These are phyloP conservation scores for Chloris gayana DNA, from an alignment of 176 grass and related monocot species.

Conservation along the genomic window DNA sequence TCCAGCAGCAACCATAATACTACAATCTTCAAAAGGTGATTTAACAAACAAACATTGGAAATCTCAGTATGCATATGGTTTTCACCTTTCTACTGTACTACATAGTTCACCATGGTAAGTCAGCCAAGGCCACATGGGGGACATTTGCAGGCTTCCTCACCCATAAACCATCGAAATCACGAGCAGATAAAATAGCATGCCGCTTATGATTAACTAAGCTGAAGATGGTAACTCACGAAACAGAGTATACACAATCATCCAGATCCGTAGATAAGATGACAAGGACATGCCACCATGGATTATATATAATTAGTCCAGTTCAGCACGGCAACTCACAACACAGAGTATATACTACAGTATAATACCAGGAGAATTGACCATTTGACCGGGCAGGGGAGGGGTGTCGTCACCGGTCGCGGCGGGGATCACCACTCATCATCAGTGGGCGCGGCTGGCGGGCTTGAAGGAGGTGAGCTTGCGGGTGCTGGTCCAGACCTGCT, in stretches of 20 bases:
- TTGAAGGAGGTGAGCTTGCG: constrained; percentile 49
- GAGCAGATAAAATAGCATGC: too few species aligned
- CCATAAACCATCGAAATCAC: too few species aligned
- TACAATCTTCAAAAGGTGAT: background rate
- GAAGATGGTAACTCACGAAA: background rate
- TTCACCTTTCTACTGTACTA: too few species aligned
- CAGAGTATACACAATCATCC: background rate
- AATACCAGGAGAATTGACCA: background rate
- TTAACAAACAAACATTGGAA: background rate
- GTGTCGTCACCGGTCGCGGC: too few species aligned
- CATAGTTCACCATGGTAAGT: too few species aligned
- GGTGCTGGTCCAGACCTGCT: constrained; percentile 48
- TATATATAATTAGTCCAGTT: too few species aligned
- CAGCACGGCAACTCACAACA: too few species aligned
- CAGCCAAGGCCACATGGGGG: too few species aligned
- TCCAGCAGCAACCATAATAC: background rate
- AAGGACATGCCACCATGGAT: too few species aligned
- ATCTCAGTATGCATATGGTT: background rate
- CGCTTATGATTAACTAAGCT: background rate
- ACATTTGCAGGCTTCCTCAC: too few species aligned
- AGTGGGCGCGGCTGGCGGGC: background rate
- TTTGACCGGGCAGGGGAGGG: background rate
- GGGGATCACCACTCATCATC: background rate
- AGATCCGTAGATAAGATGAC: too few species aligned
- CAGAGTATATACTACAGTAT: too few species aligned